Evolutionary conservation across 352 stramenopile species (phyloP), one percentile per base, ranked within the genome.

Genomic region (Elongisporangium undulatum): DNA sequence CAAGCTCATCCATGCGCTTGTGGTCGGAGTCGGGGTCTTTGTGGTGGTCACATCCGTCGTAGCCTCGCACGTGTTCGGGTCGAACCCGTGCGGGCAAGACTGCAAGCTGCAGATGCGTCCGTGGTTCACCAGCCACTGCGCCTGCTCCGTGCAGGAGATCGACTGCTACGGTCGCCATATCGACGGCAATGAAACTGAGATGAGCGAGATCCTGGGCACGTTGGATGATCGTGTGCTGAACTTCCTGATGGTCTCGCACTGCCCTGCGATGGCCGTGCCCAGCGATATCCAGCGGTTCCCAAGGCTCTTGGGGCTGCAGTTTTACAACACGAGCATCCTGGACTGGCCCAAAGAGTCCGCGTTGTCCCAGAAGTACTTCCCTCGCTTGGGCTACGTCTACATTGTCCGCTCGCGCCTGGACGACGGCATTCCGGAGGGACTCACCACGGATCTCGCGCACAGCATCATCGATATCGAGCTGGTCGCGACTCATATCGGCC

Each of bases 231-330:
- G 58, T 9, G 67, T 75, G 39, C 63, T 84, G 29, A 72, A 79
- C 56, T 78, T 60, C 9, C 63, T 82, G n/a, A 78, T 85, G 49
- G 56, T 85, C 39, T 68, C 72, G 8, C 72, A 80, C 48, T 85
- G 72, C n/a, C 55, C 65, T 0, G 60, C 58, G 1, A 38, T 85
- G 15, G 41, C 51, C 4, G 57, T 85, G 49, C 55, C 72, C 0
- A 23, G 54, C 8, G 26, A 69, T 1, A 68, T 82, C 53, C 68
- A 62, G 8, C 49, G 16, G 3, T 79, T 84, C 19, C 19, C 16
- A 12, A 72, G 67, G 13, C 63, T 84, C 5, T 56, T 74, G 9
- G 61, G 58, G n/a, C 52, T 84, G 29, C 70, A 85, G 53, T 58
- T 85, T 52, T 82, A 82, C 62, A 85, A 85, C 59, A 59, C 65